Evolutionary conservation across 345 rosid species (phyloP), one percentile per base, ranked within the genome.

Genomic region (Reutealis trisperma): DNA sequence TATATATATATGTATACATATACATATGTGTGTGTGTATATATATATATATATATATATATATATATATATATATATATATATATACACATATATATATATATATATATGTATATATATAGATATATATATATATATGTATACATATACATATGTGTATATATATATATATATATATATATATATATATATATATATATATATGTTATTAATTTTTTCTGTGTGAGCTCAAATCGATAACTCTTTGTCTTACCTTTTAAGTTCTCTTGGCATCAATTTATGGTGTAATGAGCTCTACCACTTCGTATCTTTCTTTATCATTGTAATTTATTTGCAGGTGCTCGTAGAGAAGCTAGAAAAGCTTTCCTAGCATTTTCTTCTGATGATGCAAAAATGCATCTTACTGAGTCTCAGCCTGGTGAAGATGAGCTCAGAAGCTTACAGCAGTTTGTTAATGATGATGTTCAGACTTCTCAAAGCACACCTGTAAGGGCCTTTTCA

Each of bases 301-400:
- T n/a, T 75, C 22, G 3, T 65, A 16, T 75, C 10, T 42, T 47
- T 63, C 6, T 32, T 19, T 6, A 45, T 41, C 25, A 47, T 66
- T 51, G 63, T 75, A 68, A 68, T 81, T 47, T 75, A 21, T 32
- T 47, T 76, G 64, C 84, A 92, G 99, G 91, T 88, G 94, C 90
- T 82, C 98, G 94, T 75, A 88, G 97, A 82, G 94, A 96, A 90
- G 98, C 98, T 78, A 93, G 99, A 84, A 93, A 87, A 84, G 98
- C 99, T 73, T 88, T 93, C 63, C 79, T 96, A 75, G 98, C 99
- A 79, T 92, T 93, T 86, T 86, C 97, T 64, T 72, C 90, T 62
- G 89, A 90, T 82, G 91, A 90, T 79, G 81, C 77, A 32, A 85
- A 85, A 59, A 59, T 75, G 41, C 70, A 85, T 74, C 67, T 32